Percentiles rank a stretch among this genome's conserved stretches.
Conservation (phyloP, 331 rosid genomes). For the Acacia concinna region DNA sequence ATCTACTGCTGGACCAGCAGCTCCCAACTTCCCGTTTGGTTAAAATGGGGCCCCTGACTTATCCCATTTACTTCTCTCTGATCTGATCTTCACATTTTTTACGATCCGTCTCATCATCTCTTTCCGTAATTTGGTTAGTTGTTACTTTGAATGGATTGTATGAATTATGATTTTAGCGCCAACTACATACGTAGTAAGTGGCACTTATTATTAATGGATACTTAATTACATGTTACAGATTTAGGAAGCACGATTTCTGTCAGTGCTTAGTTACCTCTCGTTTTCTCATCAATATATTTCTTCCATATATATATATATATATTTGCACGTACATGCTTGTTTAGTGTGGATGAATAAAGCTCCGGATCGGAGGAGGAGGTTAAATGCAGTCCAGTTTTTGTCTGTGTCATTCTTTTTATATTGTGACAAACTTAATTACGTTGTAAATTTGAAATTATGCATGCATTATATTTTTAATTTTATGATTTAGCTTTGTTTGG, state of each 20-base stretch:
- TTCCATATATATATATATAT: too few relatives aligned
- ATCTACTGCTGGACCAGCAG: not conserved
- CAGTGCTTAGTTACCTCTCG: conserved; percentile 18
- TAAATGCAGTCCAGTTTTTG: conserved; percentile 22
- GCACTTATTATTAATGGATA: conserved; percentile 12
- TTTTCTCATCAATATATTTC: not conserved
- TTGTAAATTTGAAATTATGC: not conserved
- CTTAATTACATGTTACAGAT: conserved; percentile 26
- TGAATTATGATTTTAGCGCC: conserved; percentile 28
- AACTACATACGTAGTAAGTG: not conserved
- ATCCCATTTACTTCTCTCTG: not conserved
- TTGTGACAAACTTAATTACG: not conserved
- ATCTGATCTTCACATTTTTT: not conserved
- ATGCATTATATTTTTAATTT: too few relatives aligned
- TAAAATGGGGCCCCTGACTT: conserved; percentile 35
- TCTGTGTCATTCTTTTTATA: not conserved
- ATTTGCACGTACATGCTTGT: not conserved
- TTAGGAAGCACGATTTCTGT: conserved; percentile 35
- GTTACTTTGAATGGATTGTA: too few relatives aligned
- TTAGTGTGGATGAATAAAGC: conserved; percentile 1
- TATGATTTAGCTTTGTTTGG: not conserved
- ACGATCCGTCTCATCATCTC: not conserved
- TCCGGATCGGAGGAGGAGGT: too few relatives aligned
- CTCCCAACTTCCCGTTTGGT: conserved; percentile 7
- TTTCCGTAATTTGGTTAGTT: too few relatives aligned